phyloP scores from a whole-genome alignment of 139 green algal species.

The Eudorina sp. region DNA sequence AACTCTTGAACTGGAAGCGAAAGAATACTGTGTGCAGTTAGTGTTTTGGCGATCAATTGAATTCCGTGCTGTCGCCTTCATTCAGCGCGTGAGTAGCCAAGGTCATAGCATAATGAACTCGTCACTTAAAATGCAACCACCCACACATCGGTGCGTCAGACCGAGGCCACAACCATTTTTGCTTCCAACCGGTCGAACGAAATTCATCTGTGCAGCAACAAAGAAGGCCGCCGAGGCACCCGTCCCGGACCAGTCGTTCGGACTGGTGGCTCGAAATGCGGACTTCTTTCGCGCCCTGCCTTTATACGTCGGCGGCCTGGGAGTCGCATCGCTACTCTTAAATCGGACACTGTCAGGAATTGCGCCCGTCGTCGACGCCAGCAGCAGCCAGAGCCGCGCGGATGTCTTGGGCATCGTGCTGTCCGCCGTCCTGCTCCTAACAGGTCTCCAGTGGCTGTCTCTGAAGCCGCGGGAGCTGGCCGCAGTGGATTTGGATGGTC shows the following conservation, averaged over 20 bases:
- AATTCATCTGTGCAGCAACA: not conserved
- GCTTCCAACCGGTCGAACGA: too few relatives aligned
- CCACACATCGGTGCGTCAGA: too few relatives aligned
- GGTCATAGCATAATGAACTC: too few relatives aligned
- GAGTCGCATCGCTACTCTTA: constrained; percentile 56
- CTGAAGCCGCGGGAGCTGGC: constrained; percentile 68
- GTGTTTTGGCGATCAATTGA: too few relatives aligned
- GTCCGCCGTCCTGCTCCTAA: constrained; percentile 88
- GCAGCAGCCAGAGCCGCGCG: constrained; percentile 86
- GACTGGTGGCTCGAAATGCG: constrained; percentile 61
- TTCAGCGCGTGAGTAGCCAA: too few relatives aligned
- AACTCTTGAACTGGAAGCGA: too few relatives aligned
- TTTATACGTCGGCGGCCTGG: constrained; percentile 59
- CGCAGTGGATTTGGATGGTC: constrained; percentile 32
- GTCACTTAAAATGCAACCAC: too few relatives aligned
- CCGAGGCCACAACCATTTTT: too few relatives aligned
- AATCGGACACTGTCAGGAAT: constrained; percentile 72
- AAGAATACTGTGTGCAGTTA: too few relatives aligned
- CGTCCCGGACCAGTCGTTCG: constrained; percentile 65
- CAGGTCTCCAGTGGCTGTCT: constrained; percentile 91
- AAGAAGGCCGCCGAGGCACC: not conserved
- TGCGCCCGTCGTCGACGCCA: constrained; percentile 84
- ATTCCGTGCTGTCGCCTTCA: too few relatives aligned
- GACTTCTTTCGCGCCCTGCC: constrained; percentile 61
- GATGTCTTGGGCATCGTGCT: constrained; percentile 92